Percentiles rank a stretch among this genome's conserved stretches.
phyloP scores from a whole-genome alignment of 371 early-diverging fungal genomes.

The Nosema muscidifuracis region DNA sequence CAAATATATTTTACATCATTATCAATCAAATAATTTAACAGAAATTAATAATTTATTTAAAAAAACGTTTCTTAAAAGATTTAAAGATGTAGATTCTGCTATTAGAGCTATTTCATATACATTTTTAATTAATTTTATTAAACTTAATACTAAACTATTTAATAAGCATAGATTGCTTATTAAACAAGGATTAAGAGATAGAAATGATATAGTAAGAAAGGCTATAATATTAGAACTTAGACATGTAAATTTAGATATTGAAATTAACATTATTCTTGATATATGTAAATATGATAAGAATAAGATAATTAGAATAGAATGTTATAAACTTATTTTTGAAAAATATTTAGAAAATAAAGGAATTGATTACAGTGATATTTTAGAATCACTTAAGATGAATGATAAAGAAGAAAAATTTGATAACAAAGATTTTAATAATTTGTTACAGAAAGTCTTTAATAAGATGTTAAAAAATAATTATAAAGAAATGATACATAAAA shows the following conservation, averaged over 20 bases:
- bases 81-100: constrained; percentile 37
- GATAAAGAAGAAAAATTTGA: not conserved
- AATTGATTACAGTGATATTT: constrained; percentile 2
- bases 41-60: constrained; percentile 27
- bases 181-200: constrained; percentile 38
- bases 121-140: constrained; percentile 40
- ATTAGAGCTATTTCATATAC: constrained; percentile 34
- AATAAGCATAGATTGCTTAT: constrained; percentile 30
- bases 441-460: not conserved
- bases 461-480: not conserved
- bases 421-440: not conserved
- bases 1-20: constrained; percentile 15
- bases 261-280: constrained; percentile 28
- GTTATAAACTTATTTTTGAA: not conserved
- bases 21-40: not conserved
- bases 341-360: not conserved
- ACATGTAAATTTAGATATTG: not conserved
- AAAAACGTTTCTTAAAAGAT: constrained; percentile 28
- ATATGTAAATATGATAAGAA: constrained; percentile 27
- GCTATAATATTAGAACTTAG: not conserved
- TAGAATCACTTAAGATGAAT: not conserved
- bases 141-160: constrained; percentile 5
- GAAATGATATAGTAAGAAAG: constrained; percentile 36
- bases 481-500: not conserved
- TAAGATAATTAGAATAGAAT: constrained; percentile 18